These are phyloP conservation scores for Aegilops speltoides DNA, from an alignment of 176 grass and related monocot genomes.

Conservation along the genomic window DNA sequence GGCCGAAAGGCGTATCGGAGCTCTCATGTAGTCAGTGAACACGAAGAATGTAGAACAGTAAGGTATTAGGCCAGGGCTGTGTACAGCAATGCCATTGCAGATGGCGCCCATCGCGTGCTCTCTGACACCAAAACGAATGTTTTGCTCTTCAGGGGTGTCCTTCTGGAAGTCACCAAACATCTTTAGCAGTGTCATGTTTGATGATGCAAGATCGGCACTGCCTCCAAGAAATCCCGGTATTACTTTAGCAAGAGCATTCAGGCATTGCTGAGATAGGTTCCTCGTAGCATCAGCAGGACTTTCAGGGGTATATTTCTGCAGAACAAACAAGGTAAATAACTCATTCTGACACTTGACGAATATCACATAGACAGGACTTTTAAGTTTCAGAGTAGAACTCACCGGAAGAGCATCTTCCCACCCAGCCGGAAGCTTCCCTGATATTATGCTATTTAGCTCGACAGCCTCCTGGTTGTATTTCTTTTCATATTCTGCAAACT, in stretches of 20 bases:
- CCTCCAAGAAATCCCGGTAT: slow-evolving; percentile 65
- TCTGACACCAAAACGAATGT: slow-evolving; percentile 59
- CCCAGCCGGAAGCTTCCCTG: slow-evolving; percentile 34
- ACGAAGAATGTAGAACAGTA: slow-evolving; percentile 69
- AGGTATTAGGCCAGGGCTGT: slow-evolving; percentile 52
- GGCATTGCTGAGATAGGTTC: slow-evolving; percentile 50
- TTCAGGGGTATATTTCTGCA: slow-evolving; percentile 39
- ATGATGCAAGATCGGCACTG: slow-evolving; percentile 59
- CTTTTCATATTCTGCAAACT: slow-evolving; percentile 53
- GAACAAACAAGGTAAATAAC: background rate
- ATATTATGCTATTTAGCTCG: slow-evolving; percentile 45
- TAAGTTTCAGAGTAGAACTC: background rate
- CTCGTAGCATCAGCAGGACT: slow-evolving; percentile 48
- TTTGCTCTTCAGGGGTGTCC: slow-evolving; percentile 52
- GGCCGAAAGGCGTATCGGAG: slow-evolving; percentile 57
- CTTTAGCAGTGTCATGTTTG: slow-evolving; percentile 63
- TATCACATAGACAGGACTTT: background rate
- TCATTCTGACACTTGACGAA: background rate
- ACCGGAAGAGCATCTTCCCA: slow-evolving; percentile 54
- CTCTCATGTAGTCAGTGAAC: slow-evolving; percentile 70
- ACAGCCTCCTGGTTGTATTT: slow-evolving; percentile 49
- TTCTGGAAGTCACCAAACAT: slow-evolving; percentile 62
- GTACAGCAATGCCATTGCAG: slow-evolving; percentile 51
- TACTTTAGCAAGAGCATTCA: slow-evolving; percentile 61
- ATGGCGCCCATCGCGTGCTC: slow-evolving; percentile 66